A percentile compares a stretch with the other conserved stretches of the same genome.
Evolutionary conservation across 2,329 filamentous ascomycete species (phyloP).

Genomic region (Neofusicoccum ribis): DNA sequence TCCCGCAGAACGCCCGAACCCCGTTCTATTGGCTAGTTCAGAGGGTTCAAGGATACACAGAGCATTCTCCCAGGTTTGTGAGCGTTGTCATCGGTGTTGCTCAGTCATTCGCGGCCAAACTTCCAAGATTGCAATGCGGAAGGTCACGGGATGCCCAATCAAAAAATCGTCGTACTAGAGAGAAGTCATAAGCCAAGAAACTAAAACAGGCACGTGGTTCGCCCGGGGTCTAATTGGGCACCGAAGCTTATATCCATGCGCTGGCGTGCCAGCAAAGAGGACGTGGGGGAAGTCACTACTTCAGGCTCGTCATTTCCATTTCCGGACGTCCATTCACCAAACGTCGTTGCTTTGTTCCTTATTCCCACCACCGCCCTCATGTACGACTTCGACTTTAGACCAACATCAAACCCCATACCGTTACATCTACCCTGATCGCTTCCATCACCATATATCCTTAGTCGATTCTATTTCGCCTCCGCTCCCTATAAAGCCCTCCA

Average conservation of each 20-base stretch:
- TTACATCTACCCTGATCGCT: not conserved
- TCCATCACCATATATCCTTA: not conserved
- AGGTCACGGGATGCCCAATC: slow-evolving; percentile 4
- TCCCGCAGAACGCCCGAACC: not conserved
- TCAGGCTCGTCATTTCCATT: not conserved
- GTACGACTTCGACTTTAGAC: not conserved
- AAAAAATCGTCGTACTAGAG: not conserved
- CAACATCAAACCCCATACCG: not conserved
- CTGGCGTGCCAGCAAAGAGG: slow-evolving; percentile 9
- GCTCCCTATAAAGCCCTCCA: not conserved
- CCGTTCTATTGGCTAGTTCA: not conserved
- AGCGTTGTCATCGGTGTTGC: not conserved
- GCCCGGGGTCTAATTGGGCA: not conserved
- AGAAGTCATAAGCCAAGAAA: not conserved
- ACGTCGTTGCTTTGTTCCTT: not conserved
- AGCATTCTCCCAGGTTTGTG: not conserved
- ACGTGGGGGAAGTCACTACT: not conserved
- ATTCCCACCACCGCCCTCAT: not conserved
- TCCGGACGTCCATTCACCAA: not conserved
- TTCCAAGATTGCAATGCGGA: not conserved
- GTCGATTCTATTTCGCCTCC: not conserved
- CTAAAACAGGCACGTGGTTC: not conserved
- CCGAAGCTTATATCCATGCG: not conserved
- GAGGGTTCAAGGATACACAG: not conserved
- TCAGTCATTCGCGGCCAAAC: not conserved